Percentiles rank a stretch among this genome's conserved stretches.
These are phyloP conservation scores for Eimeria nieschulzi DNA, from an alignment of 169 alveolate species.

Conservation along the genomic window DNA sequence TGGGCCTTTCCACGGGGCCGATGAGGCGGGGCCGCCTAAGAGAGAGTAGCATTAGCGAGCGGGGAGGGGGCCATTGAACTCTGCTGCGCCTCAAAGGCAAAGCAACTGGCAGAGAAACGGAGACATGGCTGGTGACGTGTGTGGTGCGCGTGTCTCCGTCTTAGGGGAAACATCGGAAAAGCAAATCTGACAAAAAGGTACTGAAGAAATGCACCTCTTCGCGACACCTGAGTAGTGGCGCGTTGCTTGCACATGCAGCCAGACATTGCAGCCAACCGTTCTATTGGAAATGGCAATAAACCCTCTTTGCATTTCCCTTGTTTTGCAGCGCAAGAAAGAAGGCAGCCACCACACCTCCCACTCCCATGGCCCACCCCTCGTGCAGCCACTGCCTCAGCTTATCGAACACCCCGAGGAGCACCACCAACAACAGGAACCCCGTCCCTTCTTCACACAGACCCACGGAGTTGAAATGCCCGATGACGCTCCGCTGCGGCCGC, in stretches of 20 bases:
- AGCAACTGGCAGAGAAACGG: too few relatives aligned
- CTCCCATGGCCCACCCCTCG: background rate
- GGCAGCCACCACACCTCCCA: conserved; percentile 49
- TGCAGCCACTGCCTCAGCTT: background rate
- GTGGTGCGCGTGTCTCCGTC: too few relatives aligned
- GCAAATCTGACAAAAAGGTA: conserved; percentile 44
- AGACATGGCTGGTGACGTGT: too few relatives aligned
- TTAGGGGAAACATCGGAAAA: conserved; percentile 40
- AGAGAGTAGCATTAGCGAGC: too few relatives aligned
- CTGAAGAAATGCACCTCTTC: background rate
- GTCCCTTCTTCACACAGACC: background rate
- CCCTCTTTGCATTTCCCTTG: background rate
- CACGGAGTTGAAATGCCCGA: background rate
- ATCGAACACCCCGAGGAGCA: background rate
- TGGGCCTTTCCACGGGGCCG: too few relatives aligned
- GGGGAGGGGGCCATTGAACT: too few relatives aligned
- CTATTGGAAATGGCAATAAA: too few relatives aligned
- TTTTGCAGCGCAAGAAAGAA: conserved; percentile 42
- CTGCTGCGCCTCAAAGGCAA: too few relatives aligned
- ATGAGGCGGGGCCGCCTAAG: too few relatives aligned
- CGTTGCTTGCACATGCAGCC: background rate
- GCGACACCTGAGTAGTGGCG: background rate
- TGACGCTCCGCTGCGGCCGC: conserved; percentile 34
- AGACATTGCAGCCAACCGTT: too few relatives aligned
- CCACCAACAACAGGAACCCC: background rate